Evolutionary conservation across 345 rosid genomes (phyloP).

Genomic region (Nasturtium officinale): DNA sequence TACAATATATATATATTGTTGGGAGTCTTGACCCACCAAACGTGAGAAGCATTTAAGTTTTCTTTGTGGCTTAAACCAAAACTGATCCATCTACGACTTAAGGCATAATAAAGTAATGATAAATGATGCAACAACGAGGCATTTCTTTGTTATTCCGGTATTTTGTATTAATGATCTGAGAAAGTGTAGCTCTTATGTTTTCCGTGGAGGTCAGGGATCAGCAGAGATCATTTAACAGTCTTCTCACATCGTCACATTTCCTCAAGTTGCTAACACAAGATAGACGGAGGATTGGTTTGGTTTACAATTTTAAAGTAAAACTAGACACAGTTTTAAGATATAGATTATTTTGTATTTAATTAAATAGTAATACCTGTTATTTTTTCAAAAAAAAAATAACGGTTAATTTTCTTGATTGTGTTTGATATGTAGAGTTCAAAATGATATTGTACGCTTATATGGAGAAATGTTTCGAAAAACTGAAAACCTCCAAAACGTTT

Average conservation of each 20-base stretch:
- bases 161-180: background rate
- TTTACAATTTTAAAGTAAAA: background rate
- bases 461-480: too few species aligned
- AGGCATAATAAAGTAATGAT: constrained; percentile 13
- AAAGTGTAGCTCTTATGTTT: background rate
- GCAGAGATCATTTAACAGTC: background rate
- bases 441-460: background rate
- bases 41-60: constrained; percentile 41
- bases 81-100: background rate
- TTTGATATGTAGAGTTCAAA: too few species aligned
- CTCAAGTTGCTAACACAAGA: constrained; percentile 4
- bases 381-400: too few species aligned
- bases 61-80: constrained; percentile 1
- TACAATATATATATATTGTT: background rate
- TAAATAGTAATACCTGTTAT: background rate
- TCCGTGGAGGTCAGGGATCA: background rate
- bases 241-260: background rate
- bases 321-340: background rate
- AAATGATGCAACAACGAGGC: constrained; percentile 2
- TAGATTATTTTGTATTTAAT: background rate
- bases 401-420: too few species aligned
- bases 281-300: constrained; percentile 1
- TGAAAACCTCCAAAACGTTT: background rate
- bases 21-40: constrained; percentile 29
- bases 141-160: background rate